phyloP scores from a whole-genome alignment of 2,329 filamentous ascomycete species.

The Diaporthe citrichinensis region DNA sequence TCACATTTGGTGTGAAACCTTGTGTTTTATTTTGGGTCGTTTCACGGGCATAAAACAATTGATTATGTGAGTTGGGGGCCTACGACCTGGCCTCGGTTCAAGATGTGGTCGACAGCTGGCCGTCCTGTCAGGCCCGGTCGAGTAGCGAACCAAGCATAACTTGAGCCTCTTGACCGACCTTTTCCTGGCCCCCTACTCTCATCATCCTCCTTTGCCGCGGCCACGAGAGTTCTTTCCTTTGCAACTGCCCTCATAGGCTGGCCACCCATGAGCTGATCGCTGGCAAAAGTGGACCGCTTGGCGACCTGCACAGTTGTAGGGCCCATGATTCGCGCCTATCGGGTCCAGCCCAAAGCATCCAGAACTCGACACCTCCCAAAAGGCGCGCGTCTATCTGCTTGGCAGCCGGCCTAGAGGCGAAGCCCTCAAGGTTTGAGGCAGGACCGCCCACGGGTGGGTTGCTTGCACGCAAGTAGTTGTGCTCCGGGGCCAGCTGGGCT shows the following conservation, averaged over 20 bases:
- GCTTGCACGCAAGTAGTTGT: slow-evolving; percentile 14
- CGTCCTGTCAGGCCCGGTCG: background rate
- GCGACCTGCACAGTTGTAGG: background rate
- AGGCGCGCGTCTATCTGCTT: slow-evolving; percentile 30
- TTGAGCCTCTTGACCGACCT: background rate
- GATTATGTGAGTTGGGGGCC: slow-evolving; percentile 19
- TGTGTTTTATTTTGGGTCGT: slow-evolving; percentile 17
- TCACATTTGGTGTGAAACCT: background rate
- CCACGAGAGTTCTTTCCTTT: background rate
- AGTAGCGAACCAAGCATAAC: slow-evolving; percentile 16
- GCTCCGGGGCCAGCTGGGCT: slow-evolving; percentile 25
- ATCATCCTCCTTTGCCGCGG: background rate
- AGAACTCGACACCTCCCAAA: slow-evolving; percentile 19
- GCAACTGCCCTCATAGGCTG: background rate
- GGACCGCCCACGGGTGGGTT: slow-evolving; percentile 1
- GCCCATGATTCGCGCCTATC: slow-evolving; percentile 23
- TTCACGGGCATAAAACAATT: background rate
- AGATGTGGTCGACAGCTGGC: background rate
- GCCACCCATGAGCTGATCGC: slow-evolving; percentile 4
- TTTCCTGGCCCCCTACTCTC: background rate
- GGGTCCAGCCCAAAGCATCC: slow-evolving; percentile 2
- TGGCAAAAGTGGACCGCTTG: slow-evolving; percentile 22
- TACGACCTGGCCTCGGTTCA: background rate
- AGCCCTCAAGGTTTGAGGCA: slow-evolving; percentile 19
- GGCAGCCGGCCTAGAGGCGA: slow-evolving; percentile 10